Percentiles rank a stretch among this genome's conserved stretches.
These are phyloP conservation scores for Vigna mungo DNA, from an alignment of 306 rosid genomes.

Conservation along the genomic window DNA sequence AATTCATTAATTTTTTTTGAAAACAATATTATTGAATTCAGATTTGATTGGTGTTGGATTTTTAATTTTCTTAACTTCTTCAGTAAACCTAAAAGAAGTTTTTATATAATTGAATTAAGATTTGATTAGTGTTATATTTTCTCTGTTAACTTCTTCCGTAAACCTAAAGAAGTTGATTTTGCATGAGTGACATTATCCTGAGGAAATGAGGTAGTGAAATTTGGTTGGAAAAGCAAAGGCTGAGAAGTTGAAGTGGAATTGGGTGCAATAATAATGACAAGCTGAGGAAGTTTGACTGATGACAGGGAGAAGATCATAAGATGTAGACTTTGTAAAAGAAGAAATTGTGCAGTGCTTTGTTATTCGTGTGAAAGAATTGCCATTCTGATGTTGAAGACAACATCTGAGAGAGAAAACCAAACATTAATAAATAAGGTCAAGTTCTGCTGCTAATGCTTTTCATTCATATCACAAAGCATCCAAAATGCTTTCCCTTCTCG, in stretches of 20 bases:
- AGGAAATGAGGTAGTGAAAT: background rate
- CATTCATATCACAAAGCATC: conserved; percentile 20
- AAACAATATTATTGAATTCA: no score
- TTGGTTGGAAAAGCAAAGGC: background rate
- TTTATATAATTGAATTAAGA: no score
- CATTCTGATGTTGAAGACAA: conserved; percentile 35
- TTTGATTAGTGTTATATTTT: no score
- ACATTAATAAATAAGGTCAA: conserved; percentile 35
- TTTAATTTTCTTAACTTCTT: no score
- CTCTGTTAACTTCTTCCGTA: no score
- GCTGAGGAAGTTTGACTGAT: conserved; percentile 31
- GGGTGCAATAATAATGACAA: no score
- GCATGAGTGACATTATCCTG: background rate
- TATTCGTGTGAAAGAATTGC: conserved; percentile 32
- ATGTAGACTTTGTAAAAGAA: conserved; percentile 2
- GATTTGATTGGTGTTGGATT: no score
- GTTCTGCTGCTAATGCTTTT: background rate
- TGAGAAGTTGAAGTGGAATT: conserved; percentile 7
- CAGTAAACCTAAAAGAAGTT: no score
- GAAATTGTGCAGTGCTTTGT: conserved; percentile 28
- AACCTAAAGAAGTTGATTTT: background rate
- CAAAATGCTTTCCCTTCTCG: conserved; percentile 32
- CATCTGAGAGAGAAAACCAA: conserved; percentile 29
- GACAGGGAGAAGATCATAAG: background rate
- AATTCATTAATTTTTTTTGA: no score